phyloP scores from a whole-genome alignment of 1,284 basidiomycete genomes.

The Flammula alnicola region DNA sequence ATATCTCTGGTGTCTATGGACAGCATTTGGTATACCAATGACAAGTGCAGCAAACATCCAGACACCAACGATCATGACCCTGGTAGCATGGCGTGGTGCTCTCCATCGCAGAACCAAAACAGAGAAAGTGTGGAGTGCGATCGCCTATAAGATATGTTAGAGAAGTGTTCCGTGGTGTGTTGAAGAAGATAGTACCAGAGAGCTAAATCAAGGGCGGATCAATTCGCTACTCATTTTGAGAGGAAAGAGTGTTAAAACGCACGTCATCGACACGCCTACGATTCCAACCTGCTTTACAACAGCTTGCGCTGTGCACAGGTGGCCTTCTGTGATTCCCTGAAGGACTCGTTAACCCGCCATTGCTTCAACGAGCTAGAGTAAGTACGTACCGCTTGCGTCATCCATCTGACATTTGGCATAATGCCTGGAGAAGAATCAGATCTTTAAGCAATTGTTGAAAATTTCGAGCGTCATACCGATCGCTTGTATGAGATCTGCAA shows the following conservation, averaged over 20 bases:
- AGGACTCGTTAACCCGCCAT: too few relatives aligned
- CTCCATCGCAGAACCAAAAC: conserved; percentile 45
- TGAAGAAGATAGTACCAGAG: conserved; percentile 19
- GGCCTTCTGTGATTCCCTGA: conserved; percentile 42
- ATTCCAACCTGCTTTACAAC: conserved; percentile 53
- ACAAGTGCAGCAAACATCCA: conserved; percentile 45
- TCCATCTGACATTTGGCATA: conserved; percentile 43
- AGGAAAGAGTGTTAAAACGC: conserved; percentile 19
- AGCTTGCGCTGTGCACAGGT: conserved; percentile 52
- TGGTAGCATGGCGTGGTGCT: conserved; percentile 31
- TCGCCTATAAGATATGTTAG: too few relatives aligned
- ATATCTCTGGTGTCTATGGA: conserved; percentile 36
- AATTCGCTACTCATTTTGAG: not conserved
- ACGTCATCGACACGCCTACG: conserved; percentile 49
- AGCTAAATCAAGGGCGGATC: conserved; percentile 14
- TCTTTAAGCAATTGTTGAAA: conserved; percentile 12
- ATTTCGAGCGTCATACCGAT: conserved; percentile 35
- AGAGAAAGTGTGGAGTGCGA: conserved; percentile 48
- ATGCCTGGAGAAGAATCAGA: conserved; percentile 28
- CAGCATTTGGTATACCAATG: conserved; percentile 38
- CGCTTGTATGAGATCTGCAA: conserved; percentile 44
- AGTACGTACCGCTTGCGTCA: conserved; percentile 43
- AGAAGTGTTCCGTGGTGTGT: too few relatives aligned
- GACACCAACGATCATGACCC: conserved; percentile 36
- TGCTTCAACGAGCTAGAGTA: not conserved